Evolutionary conservation across 2,329 filamentous ascomycete species (phyloP).

Genomic region (Chalaropsis thielavioides): DNA sequence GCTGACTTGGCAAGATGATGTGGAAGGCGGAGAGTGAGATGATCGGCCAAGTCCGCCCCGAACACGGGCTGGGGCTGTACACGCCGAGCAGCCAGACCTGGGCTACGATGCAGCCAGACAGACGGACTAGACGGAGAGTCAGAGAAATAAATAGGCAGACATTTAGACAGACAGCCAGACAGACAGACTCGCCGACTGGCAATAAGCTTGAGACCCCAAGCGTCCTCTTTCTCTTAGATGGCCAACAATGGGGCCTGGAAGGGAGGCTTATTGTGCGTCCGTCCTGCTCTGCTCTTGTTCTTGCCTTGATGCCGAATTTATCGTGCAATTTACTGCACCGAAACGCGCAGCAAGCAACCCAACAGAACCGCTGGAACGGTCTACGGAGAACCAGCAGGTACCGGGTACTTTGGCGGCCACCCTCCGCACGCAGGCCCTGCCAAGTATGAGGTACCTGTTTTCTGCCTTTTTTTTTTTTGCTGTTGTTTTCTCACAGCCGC

Average conservation of each 20-base stretch:
- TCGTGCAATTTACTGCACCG: no score
- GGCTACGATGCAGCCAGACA: neutral
- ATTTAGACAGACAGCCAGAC: no score
- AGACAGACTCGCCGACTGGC: neutral
- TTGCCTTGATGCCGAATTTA: no score
- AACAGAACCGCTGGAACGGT: no score
- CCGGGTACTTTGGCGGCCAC: neutral
- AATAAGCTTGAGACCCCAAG: neutral
- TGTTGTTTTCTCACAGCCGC: neutral
- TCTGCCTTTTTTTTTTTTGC: neutral
- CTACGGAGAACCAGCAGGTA: neutral
- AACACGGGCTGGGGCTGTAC: neutral
- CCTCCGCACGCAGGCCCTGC: neutral
- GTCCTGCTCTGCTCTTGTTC: no score
- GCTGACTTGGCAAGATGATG: neutral
- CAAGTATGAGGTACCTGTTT: slow-evolving; percentile 1
- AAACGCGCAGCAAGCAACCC: no score
- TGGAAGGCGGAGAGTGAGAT: neutral
- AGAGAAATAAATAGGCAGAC: no score
- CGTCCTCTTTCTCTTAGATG: no score
- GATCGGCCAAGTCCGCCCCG: neutral
- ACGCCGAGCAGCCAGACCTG: neutral
- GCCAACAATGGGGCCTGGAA: no score
- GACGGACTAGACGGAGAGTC: neutral
- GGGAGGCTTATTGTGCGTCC: no score